Evolutionary conservation across 495 filamentous ascomycete species (phyloP).

Genomic region (Rhypophila decipiens): DNA sequence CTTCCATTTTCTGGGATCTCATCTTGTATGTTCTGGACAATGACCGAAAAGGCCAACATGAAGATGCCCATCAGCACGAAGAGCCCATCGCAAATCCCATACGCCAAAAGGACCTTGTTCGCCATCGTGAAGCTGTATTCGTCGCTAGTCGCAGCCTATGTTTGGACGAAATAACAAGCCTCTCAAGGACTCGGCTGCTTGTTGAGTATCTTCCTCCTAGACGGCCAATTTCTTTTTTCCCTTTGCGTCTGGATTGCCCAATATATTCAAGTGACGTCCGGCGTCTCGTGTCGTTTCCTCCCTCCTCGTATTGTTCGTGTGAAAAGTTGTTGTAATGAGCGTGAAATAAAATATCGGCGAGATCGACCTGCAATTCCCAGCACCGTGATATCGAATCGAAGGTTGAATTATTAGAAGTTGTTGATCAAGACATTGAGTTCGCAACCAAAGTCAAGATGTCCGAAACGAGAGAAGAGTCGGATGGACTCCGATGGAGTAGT

Average conservation of each 20-base stretch:
- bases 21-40: slow-evolving; percentile 46
- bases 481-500: neutral
- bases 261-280: slow-evolving; percentile 12
- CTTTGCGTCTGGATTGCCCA: neutral
- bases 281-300: slow-evolving; percentile 17
- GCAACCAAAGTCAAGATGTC: slow-evolving; percentile 3
- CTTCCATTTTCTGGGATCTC: slow-evolving; percentile 37
- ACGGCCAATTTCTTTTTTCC: neutral
- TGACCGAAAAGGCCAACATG: slow-evolving; percentile 56
- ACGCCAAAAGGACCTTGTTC: slow-evolving; percentile 52
- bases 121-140: slow-evolving; percentile 34
- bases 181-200: neutral
- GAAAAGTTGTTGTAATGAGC: slow-evolving; percentile 3
- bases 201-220: neutral
- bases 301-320: no score
- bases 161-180: slow-evolving; percentile 2
- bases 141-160: slow-evolving; percentile 9
- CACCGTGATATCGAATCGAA: slow-evolving; percentile 15
- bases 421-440: slow-evolving; percentile 18
- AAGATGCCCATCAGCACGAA: slow-evolving; percentile 59
- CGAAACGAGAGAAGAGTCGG: neutral
- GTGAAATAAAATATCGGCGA: slow-evolving; percentile 16
- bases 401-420: slow-evolving; percentile 26
- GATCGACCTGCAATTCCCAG: slow-evolving; percentile 29
- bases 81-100: slow-evolving; percentile 51